phyloP scores from a whole-genome alignment of 768 basidiomycete species.

The Gautieria morchelliformis region DNA sequence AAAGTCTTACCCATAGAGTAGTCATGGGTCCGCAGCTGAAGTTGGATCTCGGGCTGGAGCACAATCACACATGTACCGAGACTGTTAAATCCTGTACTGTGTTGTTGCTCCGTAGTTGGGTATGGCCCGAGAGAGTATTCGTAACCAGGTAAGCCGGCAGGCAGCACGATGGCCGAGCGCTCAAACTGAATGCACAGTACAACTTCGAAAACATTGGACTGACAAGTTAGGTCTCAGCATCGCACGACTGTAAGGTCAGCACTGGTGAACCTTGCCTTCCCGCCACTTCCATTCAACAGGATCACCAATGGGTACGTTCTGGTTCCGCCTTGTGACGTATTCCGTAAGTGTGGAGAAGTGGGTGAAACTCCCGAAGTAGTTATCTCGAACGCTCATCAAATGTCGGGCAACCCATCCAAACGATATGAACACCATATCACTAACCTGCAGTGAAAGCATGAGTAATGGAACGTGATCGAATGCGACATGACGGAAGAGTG shows the following conservation, averaged over 20 bases:
- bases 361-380: conserved; percentile 91
- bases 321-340: conserved; percentile 61
- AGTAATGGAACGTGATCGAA: neutral
- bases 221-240: neutral
- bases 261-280: conserved; percentile 51
- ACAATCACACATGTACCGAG: conserved; percentile 49
- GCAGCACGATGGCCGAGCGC: conserved; percentile 48
- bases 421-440: conserved; percentile 51
- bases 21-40: conserved; percentile 74
- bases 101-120: conserved; percentile 10
- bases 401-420: conserved; percentile 87
- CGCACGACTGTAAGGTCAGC: neutral
- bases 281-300: conserved; percentile 74
- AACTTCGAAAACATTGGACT: conserved; percentile 82
- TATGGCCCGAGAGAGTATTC: conserved; percentile 25
- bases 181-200: conserved; percentile 46
- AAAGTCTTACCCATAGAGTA: conserved; percentile 68
- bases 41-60: conserved; percentile 55
- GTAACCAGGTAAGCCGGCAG: conserved; percentile 59
- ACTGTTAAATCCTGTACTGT: conserved; percentile 20
- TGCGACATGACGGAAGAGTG: conserved; percentile 1
- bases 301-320: conserved; percentile 61
- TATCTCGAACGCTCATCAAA: conserved; percentile 82
- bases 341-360: conserved; percentile 85
- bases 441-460: conserved; percentile 26